phyloP scores from a whole-genome alignment of 2,329 filamentous ascomycete species.

The Clarireedia monteithiana region DNA sequence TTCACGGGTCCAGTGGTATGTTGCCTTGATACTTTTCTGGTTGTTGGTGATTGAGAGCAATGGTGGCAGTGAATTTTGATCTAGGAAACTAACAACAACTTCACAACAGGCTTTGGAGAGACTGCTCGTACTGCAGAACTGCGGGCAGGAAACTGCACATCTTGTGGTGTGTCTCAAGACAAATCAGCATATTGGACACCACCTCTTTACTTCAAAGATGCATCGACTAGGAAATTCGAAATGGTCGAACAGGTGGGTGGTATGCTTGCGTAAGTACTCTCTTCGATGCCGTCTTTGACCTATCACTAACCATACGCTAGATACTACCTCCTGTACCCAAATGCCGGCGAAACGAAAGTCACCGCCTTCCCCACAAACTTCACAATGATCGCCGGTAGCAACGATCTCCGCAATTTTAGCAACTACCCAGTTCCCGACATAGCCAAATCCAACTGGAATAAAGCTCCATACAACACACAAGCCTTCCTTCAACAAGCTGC shows the following conservation, averaged over 20 bases:
- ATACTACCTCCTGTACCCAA: constrained; percentile 75
- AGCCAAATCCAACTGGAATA: constrained; percentile 61
- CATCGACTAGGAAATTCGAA: constrained; percentile 38
- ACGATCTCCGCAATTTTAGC: constrained; percentile 57
- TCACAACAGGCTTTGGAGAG: constrained; percentile 52
- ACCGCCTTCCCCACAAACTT: constrained; percentile 70
- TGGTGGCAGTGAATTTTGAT: constrained; percentile 11
- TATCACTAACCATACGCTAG: constrained; percentile 34
- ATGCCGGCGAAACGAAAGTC: constrained; percentile 44
- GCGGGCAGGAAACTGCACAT: constrained; percentile 52
- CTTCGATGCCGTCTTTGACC: background rate
- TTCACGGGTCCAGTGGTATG: constrained; percentile 72
- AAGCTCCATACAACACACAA: constrained; percentile 51
- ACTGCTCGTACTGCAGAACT: constrained; percentile 48
- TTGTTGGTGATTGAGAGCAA: background rate
- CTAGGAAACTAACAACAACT: background rate
- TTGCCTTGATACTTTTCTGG: constrained; percentile 7
- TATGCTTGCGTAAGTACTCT: constrained; percentile 67
- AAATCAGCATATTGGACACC: constrained; percentile 64
- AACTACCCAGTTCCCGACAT: constrained; percentile 55
- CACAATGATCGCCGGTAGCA: constrained; percentile 74
- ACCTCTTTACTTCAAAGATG: constrained; percentile 40
- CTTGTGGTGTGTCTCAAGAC: constrained; percentile 54
- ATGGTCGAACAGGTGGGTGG: constrained; percentile 70
- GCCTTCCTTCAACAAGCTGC: constrained; percentile 68